phyloP scores from a whole-genome alignment of 2,329 filamentous ascomycete genomes.

The Alternaria novae-zelandiae region DNA sequence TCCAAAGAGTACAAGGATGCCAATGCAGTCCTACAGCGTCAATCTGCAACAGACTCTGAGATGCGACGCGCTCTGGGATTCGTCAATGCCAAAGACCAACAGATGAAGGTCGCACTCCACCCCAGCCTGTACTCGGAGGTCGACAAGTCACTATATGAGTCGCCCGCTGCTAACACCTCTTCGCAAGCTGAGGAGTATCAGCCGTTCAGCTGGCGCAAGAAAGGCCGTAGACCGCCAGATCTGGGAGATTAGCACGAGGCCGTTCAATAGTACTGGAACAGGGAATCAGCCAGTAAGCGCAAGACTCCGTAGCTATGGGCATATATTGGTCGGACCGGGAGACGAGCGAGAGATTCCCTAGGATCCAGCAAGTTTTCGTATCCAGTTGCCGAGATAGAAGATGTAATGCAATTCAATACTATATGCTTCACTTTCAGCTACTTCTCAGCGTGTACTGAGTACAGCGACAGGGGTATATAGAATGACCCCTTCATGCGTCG shows the following conservation, averaged over 20 bases:
- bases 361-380: background rate
- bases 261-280: background rate
- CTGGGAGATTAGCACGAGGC: background rate
- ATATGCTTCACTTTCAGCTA: background rate
- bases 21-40: background rate
- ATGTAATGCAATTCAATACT: background rate
- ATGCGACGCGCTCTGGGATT: background rate
- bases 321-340: background rate
- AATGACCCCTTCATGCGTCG: background rate
- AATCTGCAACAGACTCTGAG: background rate
- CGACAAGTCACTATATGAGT: background rate
- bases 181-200: background rate
- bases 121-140: background rate
- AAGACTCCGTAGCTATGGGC: background rate
- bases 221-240: background rate
- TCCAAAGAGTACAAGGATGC: constrained; percentile 5
- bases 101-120: background rate
- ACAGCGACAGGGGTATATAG: background rate
- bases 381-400: background rate
- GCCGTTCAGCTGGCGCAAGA: constrained; percentile 2
- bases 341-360: background rate
- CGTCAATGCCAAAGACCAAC: constrained; percentile 2
- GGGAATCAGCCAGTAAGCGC: background rate
- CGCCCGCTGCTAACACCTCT: background rate
- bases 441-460: background rate